Conservation (phyloP, 306 rosid species). For the Senna tora region DNA sequence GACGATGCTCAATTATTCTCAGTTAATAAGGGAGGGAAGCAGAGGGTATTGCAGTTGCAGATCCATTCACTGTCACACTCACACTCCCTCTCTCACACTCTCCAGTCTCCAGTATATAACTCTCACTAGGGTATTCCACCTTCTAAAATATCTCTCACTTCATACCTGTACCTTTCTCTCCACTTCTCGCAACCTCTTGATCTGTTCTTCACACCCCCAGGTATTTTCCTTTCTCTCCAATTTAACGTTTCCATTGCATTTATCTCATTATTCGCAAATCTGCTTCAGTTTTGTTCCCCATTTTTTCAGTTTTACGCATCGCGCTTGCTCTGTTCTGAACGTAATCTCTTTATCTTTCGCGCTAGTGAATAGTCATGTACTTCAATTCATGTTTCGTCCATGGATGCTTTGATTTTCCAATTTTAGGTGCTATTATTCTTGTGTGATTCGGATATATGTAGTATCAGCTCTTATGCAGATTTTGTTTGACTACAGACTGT, state of each 20-base stretch:
- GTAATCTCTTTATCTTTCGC: background rate
- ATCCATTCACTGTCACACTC: slow-evolving; percentile 3
- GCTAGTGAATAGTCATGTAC: background rate
- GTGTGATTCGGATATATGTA: background rate
- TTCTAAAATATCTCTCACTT: background rate
- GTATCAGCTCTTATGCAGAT: background rate
- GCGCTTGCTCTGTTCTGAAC: background rate
- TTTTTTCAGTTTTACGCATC: background rate
- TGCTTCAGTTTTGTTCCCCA: background rate
- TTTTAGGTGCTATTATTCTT: background rate
- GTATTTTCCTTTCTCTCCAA: background rate
- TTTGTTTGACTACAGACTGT: background rate
- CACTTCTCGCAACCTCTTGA: background rate
- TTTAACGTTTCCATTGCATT: background rate
- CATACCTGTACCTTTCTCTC: background rate
- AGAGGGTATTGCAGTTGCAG: background rate
- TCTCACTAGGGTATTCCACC: background rate
- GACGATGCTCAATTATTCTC: slow-evolving; percentile 34
- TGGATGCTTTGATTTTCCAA: background rate
- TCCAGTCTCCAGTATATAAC: slow-evolving; percentile 39
- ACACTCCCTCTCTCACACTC: background rate
- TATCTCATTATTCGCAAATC: background rate
- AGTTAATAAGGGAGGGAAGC: slow-evolving; percentile 49
- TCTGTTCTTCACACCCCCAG: slow-evolving; percentile 30
- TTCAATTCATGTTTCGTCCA: background rate